Conservation (phyloP, 768 basidiomycete genomes). For the Russula dissimulans region DNA sequence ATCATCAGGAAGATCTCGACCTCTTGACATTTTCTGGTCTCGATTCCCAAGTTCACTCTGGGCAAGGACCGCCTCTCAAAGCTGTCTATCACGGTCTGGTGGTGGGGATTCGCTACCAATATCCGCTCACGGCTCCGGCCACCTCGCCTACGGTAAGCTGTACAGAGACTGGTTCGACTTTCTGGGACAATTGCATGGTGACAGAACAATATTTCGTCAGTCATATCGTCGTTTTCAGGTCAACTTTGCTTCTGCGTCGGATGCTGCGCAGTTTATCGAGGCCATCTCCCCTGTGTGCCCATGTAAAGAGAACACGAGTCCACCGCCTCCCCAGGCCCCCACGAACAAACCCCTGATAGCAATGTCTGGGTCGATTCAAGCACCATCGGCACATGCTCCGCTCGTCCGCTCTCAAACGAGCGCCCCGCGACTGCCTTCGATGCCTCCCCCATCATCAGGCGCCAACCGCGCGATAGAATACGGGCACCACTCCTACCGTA, state of each 20-base stretch:
- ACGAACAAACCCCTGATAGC: conserved; percentile 19
- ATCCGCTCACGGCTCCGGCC: conserved; percentile 32
- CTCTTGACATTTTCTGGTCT: conserved; percentile 52
- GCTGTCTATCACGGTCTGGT: conserved; percentile 67
- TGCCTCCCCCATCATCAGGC: not conserved
- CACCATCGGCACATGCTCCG: not conserved
- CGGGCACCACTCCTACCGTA: not conserved
- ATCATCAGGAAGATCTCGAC: conserved; percentile 64
- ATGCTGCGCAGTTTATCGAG: conserved; percentile 50
- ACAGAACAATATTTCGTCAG: conserved; percentile 30
- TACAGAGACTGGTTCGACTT: not conserved
- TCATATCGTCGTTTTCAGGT: conserved; percentile 70
- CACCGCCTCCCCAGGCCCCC: conserved; percentile 20
- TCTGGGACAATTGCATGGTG: not conserved
- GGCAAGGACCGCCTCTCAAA: conserved; percentile 63
- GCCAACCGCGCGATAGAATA: not conserved
- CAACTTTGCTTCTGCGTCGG: conserved; percentile 43
- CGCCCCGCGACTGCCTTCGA: not conserved
- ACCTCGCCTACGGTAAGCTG: conserved; percentile 8
- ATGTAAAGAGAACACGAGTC: conserved; percentile 50
- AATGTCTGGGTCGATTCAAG: conserved; percentile 1
- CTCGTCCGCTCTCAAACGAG: not conserved
- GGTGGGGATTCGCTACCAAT: conserved; percentile 68
- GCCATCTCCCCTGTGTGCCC: conserved; percentile 62
- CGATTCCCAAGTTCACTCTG: conserved; percentile 23